phyloP scores from a whole-genome alignment of 192 early-diverging fungal species.

The Chytriomyces sp. region DNA sequence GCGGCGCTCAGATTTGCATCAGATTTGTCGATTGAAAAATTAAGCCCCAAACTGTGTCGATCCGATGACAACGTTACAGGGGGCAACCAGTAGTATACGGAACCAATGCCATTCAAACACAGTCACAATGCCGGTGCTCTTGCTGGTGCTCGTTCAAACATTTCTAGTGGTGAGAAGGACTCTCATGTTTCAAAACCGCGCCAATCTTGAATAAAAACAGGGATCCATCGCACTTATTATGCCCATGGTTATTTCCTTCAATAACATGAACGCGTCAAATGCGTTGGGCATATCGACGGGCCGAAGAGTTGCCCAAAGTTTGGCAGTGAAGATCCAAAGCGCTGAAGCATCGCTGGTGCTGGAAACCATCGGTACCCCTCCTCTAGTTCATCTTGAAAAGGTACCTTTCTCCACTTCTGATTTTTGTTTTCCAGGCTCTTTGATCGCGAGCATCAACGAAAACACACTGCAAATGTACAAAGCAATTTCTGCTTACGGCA shows the following conservation, averaged over 20 bases:
- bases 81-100: too few species aligned
- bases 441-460: not conserved
- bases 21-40: too few species aligned
- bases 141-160: not conserved
- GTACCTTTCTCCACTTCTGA: too few species aligned
- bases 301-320: not conserved
- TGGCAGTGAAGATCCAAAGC: not conserved
- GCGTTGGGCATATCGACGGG: not conserved
- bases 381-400: too few species aligned
- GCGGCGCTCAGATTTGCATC: too few species aligned
- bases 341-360: not conserved
- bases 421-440: not conserved
- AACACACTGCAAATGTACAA: not conserved
- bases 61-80: too few species aligned
- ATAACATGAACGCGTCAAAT: not conserved
- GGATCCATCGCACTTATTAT: not conserved
- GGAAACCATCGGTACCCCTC: not conserved
- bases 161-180: not conserved
- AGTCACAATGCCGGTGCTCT: not conserved
- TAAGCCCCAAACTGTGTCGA: too few species aligned
- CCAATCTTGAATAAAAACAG: not conserved
- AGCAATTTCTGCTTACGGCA: not conserved
- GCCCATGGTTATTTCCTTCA: not conserved
- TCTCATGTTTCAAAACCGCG: not conserved
- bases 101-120: not conserved